Conservation (phyloP, 148 eudicot species). For the Diospyros lotus region DNA sequence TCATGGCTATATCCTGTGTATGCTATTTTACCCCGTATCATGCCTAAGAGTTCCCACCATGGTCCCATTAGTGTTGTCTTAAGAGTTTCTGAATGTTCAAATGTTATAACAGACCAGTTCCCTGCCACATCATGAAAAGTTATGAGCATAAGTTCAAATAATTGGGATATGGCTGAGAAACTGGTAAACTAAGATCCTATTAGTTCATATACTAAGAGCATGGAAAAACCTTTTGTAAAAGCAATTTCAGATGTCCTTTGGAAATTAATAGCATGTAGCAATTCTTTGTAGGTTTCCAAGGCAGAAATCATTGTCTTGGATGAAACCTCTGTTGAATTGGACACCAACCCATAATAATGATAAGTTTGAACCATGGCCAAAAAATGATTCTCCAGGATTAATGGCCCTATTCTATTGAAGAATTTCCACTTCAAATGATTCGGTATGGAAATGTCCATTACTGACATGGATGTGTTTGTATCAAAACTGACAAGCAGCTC, state of each 20-base stretch:
- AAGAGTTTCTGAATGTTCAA: no score
- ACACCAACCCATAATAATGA: not conserved
- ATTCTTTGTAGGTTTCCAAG: not conserved
- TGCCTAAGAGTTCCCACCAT: no score
- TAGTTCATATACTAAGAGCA: not conserved
- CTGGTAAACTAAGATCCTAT: not conserved
- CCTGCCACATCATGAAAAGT: not conserved
- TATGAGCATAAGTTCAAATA: not conserved
- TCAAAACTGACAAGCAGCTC: not conserved
- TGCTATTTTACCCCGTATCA: no score
- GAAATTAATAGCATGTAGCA: not conserved
- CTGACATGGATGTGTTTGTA: not conserved
- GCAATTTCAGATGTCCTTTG: not conserved
- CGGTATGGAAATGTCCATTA: not conserved
- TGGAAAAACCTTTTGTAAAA: not conserved
- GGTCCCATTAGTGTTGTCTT: no score
- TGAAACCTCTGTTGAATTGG: not conserved
- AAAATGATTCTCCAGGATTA: not conserved
- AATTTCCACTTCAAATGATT: not conserved
- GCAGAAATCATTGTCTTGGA: slow-evolving; percentile 3
- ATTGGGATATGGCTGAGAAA: not conserved
- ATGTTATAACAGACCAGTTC: no score
- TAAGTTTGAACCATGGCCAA: not conserved
- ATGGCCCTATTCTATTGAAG: not conserved
- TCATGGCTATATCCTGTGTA: no score